phyloP scores from a whole-genome alignment of 2,329 filamentous ascomycete genomes.

The Elsinoe ampelina region DNA sequence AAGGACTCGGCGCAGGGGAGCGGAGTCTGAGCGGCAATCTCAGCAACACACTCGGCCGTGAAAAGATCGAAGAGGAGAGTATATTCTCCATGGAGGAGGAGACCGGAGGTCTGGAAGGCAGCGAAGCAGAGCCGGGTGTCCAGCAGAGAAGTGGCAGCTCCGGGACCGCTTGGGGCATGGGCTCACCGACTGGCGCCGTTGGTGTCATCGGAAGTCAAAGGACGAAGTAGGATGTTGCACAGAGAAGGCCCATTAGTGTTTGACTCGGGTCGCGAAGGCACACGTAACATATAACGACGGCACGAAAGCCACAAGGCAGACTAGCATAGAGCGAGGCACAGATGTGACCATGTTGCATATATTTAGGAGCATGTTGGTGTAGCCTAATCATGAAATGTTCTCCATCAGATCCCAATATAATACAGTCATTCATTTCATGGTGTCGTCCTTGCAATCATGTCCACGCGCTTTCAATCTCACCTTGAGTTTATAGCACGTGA shows the following conservation, averaged over 20 bases:
- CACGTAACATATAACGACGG: not conserved
- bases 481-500: not conserved
- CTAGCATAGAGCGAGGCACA: not conserved
- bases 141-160: constrained; percentile 2
- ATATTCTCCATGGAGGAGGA: constrained; percentile 28
- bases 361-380: not conserved
- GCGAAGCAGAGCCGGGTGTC: constrained; percentile 3
- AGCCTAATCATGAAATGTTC: too few species aligned
- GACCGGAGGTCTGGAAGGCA: constrained; percentile 44
- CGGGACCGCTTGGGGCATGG: not conserved
- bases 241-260: too few species aligned
- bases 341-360: not conserved
- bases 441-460: too few species aligned
- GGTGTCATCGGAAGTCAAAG: constrained; percentile 9
- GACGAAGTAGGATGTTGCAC: not conserved
- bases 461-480: too few species aligned
- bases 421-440: not conserved
- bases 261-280: too few species aligned
- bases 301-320: not conserved
- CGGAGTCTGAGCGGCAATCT: constrained; percentile 19
- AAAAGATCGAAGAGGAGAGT: constrained; percentile 25
- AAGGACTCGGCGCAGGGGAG: constrained; percentile 18
- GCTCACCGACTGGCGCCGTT: not conserved
- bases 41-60: constrained; percentile 21
- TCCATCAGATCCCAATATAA: not conserved